Evolutionary conservation across 2,329 filamentous ascomycete genomes (phyloP), one percentile per base, ranked within the genome.

Genomic region (Colletotrichum higginsianum): DNA sequence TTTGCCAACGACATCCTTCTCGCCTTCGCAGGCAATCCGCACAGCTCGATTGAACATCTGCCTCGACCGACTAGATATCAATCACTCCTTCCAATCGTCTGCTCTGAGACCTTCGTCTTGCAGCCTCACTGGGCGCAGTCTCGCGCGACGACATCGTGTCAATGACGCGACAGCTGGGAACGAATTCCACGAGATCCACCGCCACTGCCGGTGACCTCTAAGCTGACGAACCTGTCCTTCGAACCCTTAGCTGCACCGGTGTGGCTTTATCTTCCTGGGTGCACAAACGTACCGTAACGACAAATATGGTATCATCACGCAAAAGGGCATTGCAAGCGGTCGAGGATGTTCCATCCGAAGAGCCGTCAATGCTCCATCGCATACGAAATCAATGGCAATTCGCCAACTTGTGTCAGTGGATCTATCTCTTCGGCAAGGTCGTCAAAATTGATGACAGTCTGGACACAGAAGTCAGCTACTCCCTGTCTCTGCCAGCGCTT

Each of bases 361-460:
- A 82, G 70, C 75, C 77, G 2, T 80, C 83, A 4, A 76, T 90
- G 66, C 85, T 97, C 38, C 84, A 90, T 70, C 91, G 87, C 75
- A 88, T 98, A 75, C 91, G 96, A 74, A 96, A 94, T 80, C 95
- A 94, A 88, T 98, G 96, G 95, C 93, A 98, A 82, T 98, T 98
- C 82, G 94, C 96, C 73, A 96, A 95, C 78, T 85, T 98, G 9
- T 95, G 93, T 84, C 96, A 99, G 83, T 99, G 95, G 88, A 94
- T 98, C 73, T 93, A 92, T 80, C 90, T 96, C 50, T 99, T 99
- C 81, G 95, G 96, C 73, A 91, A 93, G 77, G 91, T 91, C 53
- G 91, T 97, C 80, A 98, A 97, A 84, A 93, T 98, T 75, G 92
- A 96, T 77, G 93, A 97, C 74, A 91, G 93, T 78, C 88, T 98